phyloP scores from a whole-genome alignment of 148 eudicot species.

The Chenopodium quinoa region DNA sequence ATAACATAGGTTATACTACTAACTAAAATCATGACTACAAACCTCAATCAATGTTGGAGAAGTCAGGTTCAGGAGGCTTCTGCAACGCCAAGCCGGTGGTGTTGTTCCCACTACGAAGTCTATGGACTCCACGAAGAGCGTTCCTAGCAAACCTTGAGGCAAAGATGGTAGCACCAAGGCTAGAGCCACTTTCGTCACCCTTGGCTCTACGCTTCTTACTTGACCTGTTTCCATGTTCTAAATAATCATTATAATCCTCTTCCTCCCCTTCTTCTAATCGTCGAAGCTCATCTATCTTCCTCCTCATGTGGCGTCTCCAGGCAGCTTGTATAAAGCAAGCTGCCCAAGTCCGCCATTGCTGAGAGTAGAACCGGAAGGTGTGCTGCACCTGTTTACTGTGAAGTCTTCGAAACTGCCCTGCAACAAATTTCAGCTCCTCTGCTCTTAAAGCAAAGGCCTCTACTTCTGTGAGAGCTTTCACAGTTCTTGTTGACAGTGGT shows the following conservation, averaged over 20 bases:
- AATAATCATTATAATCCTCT: slow-evolving; percentile 16
- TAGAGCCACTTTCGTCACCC: slow-evolving; percentile 40
- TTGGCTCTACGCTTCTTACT: slow-evolving; percentile 14
- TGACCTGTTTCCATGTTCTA: slow-evolving; percentile 23
- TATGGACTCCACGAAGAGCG: slow-evolving; percentile 79
- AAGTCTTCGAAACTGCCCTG: slow-evolving; percentile 88
- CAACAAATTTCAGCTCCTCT: slow-evolving; percentile 93
- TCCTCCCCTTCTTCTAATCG: slow-evolving; percentile 64
- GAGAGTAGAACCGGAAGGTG: slow-evolving; percentile 84
- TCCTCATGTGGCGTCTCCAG: slow-evolving; percentile 72
- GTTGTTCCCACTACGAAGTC: slow-evolving; percentile 52
- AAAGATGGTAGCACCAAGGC: slow-evolving; percentile 64
- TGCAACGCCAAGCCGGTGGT: slow-evolving; percentile 55
- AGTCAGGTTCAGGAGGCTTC: slow-evolving; percentile 97
- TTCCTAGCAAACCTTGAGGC: slow-evolving; percentile 79
- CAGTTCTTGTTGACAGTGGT: slow-evolving; percentile 91
- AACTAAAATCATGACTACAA: background rate
- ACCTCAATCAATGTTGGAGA: slow-evolving; percentile 37
- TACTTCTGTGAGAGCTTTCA: slow-evolving; percentile 80
- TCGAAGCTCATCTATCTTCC: slow-evolving; percentile 57
- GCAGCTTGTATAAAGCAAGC: slow-evolving; percentile 94
- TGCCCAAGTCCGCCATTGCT: slow-evolving; percentile 98
- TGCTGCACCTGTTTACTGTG: slow-evolving; percentile 97
- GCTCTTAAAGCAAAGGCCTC: slow-evolving; percentile 90
- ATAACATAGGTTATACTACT: background rate